phyloP scores from a whole-genome alignment of 306 rosid genomes.

The Cicer pinnatifidum region DNA sequence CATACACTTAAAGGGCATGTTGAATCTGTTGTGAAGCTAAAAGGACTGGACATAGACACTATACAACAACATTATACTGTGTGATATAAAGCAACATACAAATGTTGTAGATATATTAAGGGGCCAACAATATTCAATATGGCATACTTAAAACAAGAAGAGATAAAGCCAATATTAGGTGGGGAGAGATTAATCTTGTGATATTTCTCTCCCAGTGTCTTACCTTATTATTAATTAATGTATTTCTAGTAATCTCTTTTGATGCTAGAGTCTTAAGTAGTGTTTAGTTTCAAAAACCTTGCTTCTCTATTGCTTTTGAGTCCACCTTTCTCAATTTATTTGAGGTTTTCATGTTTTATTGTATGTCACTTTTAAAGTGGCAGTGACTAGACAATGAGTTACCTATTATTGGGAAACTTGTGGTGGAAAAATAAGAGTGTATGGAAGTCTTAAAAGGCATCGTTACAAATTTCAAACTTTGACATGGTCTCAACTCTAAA shows the following conservation, averaged over 20 bases:
- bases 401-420: constrained; percentile 35
- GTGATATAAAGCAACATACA: constrained; percentile 45
- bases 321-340: constrained; percentile 33
- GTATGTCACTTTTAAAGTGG: constrained; percentile 42
- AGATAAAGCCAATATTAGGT: constrained; percentile 15
- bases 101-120: constrained; percentile 34
- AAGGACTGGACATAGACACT: constrained; percentile 89
- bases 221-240: constrained; percentile 38
- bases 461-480: not conserved
- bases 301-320: constrained; percentile 38
- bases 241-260: constrained; percentile 45
- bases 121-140: constrained; percentile 39
- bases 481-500: not conserved
- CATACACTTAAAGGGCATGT: constrained; percentile 97
- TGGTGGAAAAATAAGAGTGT: constrained; percentile 44
- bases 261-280: constrained; percentile 39
- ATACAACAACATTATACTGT: constrained; percentile 97
- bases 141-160: constrained; percentile 25
- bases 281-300: constrained; percentile 39
- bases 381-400: constrained; percentile 36
- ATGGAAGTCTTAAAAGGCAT: constrained; percentile 15
- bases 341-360: constrained; percentile 29
- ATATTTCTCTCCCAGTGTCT: constrained; percentile 50
- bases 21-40: constrained; percentile 97
- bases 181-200: constrained; percentile 54